A percentile compares a stretch with the other conserved stretches of the same genome.
phyloP scores from a whole-genome alignment of 805 yeast species.

The Teunomyces barrocoloradensis region DNA sequence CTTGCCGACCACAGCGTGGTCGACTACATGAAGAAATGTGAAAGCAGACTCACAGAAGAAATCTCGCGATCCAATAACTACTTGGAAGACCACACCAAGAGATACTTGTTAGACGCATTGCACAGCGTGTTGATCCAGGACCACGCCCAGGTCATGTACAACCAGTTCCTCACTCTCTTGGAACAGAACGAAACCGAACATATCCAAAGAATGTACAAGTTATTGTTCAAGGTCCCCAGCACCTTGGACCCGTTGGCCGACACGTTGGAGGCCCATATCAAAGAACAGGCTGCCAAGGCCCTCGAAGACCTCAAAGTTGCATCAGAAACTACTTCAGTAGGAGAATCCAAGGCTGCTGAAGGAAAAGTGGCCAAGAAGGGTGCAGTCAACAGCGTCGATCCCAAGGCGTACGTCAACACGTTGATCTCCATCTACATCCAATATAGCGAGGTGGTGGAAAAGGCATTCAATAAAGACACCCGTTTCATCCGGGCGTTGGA shows the following conservation, averaged over 20 bases:
- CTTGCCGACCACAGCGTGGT: conserved; percentile 76
- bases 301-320: conserved; percentile 51
- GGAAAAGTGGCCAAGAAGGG: conserved; percentile 17
- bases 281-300: conserved; percentile 45
- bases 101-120: conserved; percentile 70
- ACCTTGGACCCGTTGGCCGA: conserved; percentile 78
- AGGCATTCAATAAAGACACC: conserved; percentile 70
- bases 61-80: conserved; percentile 71
- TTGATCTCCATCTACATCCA: conserved; percentile 67
- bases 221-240: conserved; percentile 74
- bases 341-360: conserved; percentile 10
- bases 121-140: conserved; percentile 74
- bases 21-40: conserved; percentile 86
- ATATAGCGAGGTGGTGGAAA: conserved; percentile 61
- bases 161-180: conserved; percentile 71
- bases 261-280: conserved; percentile 70
- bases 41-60: conserved; percentile 79
- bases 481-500: conserved; percentile 85
- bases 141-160: conserved; percentile 73
- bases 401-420: conserved; percentile 77
- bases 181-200: conserved; percentile 71
- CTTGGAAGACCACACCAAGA: conserved; percentile 82
- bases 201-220: conserved; percentile 70
- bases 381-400: conserved; percentile 47
- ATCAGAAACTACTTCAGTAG: conserved; percentile 19